Conservation (phyloP, 805 yeast species). For the Candida yuanshanica region DNA sequence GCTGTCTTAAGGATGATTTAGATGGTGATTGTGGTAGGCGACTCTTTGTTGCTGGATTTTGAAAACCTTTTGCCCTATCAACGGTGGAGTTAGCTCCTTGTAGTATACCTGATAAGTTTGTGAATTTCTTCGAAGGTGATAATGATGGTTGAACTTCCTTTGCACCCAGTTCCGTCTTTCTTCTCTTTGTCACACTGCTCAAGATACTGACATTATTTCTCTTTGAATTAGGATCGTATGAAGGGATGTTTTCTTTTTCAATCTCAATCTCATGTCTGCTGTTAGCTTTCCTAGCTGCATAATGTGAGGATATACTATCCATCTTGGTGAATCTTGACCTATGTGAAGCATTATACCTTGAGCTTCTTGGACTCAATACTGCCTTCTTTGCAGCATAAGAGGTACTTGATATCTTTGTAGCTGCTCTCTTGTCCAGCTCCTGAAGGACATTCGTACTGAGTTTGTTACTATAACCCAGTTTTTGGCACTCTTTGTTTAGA, state of each 20-base stretch:
- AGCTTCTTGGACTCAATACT: conserved; percentile 17
- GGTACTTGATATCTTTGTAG: conserved; percentile 5
- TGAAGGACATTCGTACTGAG: conserved; percentile 28
- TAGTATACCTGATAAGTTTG: conserved; percentile 1
- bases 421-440: conserved; percentile 31
- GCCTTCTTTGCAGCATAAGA: conserved; percentile 6
- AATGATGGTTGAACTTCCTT: conserved; percentile 9
- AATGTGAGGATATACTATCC: conserved; percentile 30
- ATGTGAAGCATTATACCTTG: conserved; percentile 20
- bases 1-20: conserved; percentile 2
- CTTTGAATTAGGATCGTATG: conserved; percentile 21
- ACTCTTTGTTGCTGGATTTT: background rate
- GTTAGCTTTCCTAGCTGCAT: conserved; percentile 19
- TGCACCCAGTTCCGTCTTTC: conserved; percentile 16
- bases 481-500: conserved; percentile 9
- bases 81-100: background rate
- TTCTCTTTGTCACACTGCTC: conserved; percentile 19
- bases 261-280: conserved; percentile 8
- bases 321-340: conserved; percentile 24
- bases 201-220: conserved; percentile 14
- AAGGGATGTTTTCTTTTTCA: conserved; percentile 20
- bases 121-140: conserved; percentile 6
- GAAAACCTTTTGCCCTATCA: conserved; percentile 2
- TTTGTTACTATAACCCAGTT: conserved; percentile 28
- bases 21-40: conserved; percentile 6